A percentile compares a stretch with the other conserved stretches of the same genome.
phyloP scores from a whole-genome alignment of 352 stramenopile genomes.

The Phytophthora syringae region DNA sequence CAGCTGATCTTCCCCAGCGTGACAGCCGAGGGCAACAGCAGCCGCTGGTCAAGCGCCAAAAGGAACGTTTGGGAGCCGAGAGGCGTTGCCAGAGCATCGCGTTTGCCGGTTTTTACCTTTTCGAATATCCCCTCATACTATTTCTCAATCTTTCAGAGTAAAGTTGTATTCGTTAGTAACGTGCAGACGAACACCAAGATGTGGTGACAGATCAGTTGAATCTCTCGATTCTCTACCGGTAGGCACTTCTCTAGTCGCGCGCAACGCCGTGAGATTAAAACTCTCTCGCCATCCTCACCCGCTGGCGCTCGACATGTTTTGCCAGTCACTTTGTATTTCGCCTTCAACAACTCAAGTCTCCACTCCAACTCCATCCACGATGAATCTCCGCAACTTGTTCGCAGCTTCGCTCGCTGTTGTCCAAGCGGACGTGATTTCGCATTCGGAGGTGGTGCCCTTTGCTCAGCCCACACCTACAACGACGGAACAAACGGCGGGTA shows the following conservation, averaged over 20 bases:
- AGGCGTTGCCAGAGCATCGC: too few species aligned
- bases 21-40: too few species aligned
- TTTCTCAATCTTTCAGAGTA: too few species aligned
- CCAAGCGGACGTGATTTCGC: slow-evolving; percentile 23
- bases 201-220: background rate
- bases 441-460: slow-evolving; percentile 34
- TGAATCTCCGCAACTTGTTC: slow-evolving; percentile 26
- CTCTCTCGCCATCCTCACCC: background rate
- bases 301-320: background rate
- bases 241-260: slow-evolving; percentile 1
- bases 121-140: too few species aligned
- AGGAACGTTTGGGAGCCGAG: too few species aligned
- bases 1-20: too few species aligned
- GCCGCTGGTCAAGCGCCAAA: too few species aligned
- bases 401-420: slow-evolving; percentile 5
- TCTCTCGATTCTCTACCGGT: too few species aligned
- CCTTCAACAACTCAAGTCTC: slow-evolving; percentile 7
- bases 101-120: too few species aligned
- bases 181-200: slow-evolving; percentile 16
- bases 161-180: too few species aligned
- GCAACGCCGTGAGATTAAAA: background rate
- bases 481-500: slow-evolving; percentile 21
- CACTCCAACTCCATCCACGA: background rate
- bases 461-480: slow-evolving; percentile 23
- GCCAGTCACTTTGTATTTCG: slow-evolving; percentile 15